These are phyloP conservation scores for Entophlyctis helioformis DNA, from an alignment of 192 early-diverging fungal species.

Conservation along the genomic window DNA sequence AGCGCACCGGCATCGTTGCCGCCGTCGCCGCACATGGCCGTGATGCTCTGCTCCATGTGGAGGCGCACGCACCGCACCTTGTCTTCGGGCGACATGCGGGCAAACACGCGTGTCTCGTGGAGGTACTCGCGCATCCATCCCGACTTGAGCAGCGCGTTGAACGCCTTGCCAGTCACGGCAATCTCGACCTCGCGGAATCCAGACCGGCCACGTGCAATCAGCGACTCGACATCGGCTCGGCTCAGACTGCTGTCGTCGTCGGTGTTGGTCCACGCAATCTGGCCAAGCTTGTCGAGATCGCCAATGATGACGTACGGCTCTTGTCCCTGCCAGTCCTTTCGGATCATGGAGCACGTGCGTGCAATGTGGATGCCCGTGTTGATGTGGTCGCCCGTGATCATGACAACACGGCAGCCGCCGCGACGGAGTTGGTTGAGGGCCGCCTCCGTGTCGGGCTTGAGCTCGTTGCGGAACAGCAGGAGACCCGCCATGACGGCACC, in stretches of 20 bases:
- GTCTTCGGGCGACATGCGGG: conserved; percentile 67
- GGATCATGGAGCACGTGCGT: conserved; percentile 53
- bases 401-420: conserved; percentile 59
- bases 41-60: conserved; percentile 68
- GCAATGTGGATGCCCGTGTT: conserved; percentile 64
- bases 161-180: conserved; percentile 61
- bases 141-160: conserved; percentile 29
- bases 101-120: conserved; percentile 61
- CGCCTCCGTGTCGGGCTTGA: conserved; percentile 56
- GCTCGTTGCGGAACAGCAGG: conserved; percentile 63
- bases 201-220: too few species aligned
- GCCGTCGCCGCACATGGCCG: conserved; percentile 82
- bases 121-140: conserved; percentile 40
- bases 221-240: not conserved
- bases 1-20: conserved; percentile 78
- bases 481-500: conserved; percentile 40
- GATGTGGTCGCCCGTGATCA: conserved; percentile 77
- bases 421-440: conserved; percentile 54
- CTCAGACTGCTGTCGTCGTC: conserved; percentile 2
- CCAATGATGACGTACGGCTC: conserved; percentile 22
- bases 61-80: conserved; percentile 61
- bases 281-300: conserved; percentile 22
- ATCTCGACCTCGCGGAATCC: conserved; percentile 55
- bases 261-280: conserved; percentile 14
- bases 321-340: too few species aligned